phyloP scores from a whole-genome alignment of 495 filamentous ascomycete genomes.

The Penicillium ochrochloron region DNA sequence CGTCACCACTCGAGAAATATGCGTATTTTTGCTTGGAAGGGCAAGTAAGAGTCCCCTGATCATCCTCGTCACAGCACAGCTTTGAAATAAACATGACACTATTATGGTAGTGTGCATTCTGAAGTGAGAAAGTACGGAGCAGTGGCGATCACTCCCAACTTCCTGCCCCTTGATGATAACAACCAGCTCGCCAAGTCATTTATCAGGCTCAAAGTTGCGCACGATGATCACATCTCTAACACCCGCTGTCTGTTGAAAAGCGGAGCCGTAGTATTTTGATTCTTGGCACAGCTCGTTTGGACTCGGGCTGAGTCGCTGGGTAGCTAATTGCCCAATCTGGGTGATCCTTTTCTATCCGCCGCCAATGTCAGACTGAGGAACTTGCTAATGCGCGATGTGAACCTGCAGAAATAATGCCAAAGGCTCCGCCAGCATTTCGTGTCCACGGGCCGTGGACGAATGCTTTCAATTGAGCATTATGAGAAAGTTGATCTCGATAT shows the following conservation, averaged over 20 bases:
- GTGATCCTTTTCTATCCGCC: conserved; percentile 8
- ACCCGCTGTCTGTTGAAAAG: background rate
- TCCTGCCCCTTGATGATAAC: background rate
- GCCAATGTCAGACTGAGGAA: background rate
- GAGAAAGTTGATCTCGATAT: background rate
- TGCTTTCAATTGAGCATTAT: background rate
- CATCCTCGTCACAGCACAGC: background rate
- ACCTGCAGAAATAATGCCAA: background rate
- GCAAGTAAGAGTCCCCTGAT: conserved; percentile 1
- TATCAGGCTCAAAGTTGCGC: background rate
- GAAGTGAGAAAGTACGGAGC: background rate
- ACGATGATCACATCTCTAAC: background rate
- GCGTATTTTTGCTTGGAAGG: background rate
- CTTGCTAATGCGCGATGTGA: background rate
- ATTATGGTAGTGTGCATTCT: background rate
- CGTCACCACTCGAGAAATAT: background rate
- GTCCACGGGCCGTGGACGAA: background rate
- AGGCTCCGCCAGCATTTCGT: no score
- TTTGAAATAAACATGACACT: background rate
- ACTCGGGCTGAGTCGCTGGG: background rate
- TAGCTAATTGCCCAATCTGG: background rate
- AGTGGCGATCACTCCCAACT: background rate
- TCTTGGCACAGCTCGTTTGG: background rate
- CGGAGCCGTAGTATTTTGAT: background rate
- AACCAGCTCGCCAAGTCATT: conserved; percentile 1